Evolutionary conservation across 495 filamentous ascomycete genomes (phyloP).

Genomic region (Corynascus novoguineensis): DNA sequence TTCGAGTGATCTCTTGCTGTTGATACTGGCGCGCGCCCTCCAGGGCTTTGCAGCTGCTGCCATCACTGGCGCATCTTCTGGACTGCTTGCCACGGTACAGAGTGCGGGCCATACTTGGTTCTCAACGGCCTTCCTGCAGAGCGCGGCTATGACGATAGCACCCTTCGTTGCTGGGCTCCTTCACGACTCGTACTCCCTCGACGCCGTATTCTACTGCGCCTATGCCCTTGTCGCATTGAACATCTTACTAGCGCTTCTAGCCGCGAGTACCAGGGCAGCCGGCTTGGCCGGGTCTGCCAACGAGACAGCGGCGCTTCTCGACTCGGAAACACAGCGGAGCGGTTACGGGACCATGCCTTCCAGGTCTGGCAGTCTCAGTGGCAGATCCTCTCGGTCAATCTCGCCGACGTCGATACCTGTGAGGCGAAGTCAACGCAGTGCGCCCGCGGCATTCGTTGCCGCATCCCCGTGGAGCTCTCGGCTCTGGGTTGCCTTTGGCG

Average conservation of each 20-base stretch:
- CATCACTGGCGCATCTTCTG: constrained; percentile 19
- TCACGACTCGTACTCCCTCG: constrained; percentile 11
- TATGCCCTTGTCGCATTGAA: constrained; percentile 20
- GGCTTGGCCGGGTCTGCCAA: neutral
- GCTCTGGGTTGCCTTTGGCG: constrained; percentile 20
- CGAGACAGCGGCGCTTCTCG: neutral
- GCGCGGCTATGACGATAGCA: constrained; percentile 20
- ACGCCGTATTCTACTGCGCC: constrained; percentile 24
- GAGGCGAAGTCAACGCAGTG: neutral
- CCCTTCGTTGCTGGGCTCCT: constrained; percentile 20
- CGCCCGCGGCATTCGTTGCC: neutral
- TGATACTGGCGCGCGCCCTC: constrained; percentile 24
- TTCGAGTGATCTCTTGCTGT: constrained; percentile 8
- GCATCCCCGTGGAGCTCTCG: constrained; percentile 11
- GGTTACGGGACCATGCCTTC: constrained; percentile 23
- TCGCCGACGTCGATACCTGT: constrained; percentile 3
- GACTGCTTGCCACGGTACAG: constrained; percentile 9
- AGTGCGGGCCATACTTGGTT: constrained; percentile 1
- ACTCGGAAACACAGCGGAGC: neutral
- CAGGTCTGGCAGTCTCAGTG: neutral
- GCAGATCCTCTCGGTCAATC: constrained; percentile 15
- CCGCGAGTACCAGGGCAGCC: neutral
- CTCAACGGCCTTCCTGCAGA: constrained; percentile 23
- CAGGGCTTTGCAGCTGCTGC: constrained; percentile 26
- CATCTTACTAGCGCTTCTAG: constrained; percentile 15